Base-by-base conservation (phyloP, 2,329 filamentous ascomycete species). In the Emydomyces testavorans region DNA sequence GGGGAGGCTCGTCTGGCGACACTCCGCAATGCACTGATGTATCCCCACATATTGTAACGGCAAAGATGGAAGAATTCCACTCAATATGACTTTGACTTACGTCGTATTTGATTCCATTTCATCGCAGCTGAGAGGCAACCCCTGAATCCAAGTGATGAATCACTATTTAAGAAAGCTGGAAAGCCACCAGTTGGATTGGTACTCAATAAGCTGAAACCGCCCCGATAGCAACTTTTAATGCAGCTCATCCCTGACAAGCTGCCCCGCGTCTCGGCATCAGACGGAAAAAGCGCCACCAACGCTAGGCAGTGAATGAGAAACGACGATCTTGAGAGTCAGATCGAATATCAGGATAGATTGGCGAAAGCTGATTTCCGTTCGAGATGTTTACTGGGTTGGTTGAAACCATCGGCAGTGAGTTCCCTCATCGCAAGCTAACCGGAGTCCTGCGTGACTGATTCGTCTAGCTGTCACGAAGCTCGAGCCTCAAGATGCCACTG, bases 351-450 rank as follows among this genome's bases (percentile, higher is more conserved):
- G n/a, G n/a, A n/a, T n/a, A n/a, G n/a, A n/a, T n/a, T n/a, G n/a
- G n/a, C n/a, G n/a, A n/a, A n/a, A n/a, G n/a, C n/a, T n/a, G n/a
- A 21, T 21, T 13, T 39, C n/a, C 36, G 36, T 26, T 18, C 43
- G 36, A n/a, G 7, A 96, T 98, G 92, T 96, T 98, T 63, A 96
- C 92, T 50, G 92, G 92, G 57, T 84, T 94, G 53, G 85, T 94
- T 47, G 88, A 94, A 70, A 83, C 83, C 53, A 83, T 96, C 54
- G 92, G 92, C 72, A 89, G 90, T 94, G 72, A 69, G 81, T 71
- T 16, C 28, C 37, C 37, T 46, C 48, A 47, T 44, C 18, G 24
- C 34, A 40, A 13, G 4, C 4, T 39, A 50, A 20, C 18, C n/a
- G 28, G 15, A 43, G 15, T 6, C 7, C 15, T n/a, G 2, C 24